Percentiles rank a stretch among this genome's conserved stretches.
These are phyloP conservation scores for Boletales sp. DNA, from an alignment of 768 basidiomycete genomes.

Conservation along the genomic window DNA sequence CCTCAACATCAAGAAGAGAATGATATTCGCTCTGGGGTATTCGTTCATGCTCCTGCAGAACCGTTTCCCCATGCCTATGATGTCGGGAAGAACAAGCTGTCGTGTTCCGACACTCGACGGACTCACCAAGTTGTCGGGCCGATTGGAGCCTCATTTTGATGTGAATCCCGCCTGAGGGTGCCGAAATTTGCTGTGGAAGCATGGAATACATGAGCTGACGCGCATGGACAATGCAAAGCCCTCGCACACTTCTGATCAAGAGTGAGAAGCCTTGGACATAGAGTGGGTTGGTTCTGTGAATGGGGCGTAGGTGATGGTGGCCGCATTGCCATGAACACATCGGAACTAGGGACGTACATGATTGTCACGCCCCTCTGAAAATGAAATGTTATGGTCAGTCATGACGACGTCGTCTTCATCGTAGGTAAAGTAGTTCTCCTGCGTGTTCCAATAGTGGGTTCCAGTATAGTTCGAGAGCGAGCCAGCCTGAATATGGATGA, in stretches of 20 bases:
- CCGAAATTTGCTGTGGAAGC: constrained; percentile 59
- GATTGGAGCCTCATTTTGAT: constrained; percentile 25
- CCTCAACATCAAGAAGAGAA: constrained; percentile 33
- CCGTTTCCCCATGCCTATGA: constrained; percentile 46
- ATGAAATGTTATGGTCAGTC: constrained; percentile 57
- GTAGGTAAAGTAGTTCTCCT: constrained; percentile 63
- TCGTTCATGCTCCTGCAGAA: constrained; percentile 49
- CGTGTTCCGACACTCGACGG: not conserved
- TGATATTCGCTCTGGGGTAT: constrained; percentile 59
- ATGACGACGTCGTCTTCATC: constrained; percentile 41
- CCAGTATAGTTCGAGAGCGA: constrained; percentile 62
- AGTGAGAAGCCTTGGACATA: constrained; percentile 60
- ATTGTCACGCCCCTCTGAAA: constrained; percentile 53
- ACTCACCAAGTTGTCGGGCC: constrained; percentile 20
- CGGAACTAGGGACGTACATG: constrained; percentile 37
- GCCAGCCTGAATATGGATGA: constrained; percentile 76
- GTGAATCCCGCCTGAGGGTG: constrained; percentile 42
- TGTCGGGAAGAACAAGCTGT: constrained; percentile 1
- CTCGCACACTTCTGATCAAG: constrained; percentile 64
- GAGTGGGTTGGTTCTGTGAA: constrained; percentile 35
- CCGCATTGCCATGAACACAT: not conserved
- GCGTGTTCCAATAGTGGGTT: constrained; percentile 81
- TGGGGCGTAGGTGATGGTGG: not conserved
- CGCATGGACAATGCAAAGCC: not conserved
- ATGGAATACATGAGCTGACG: constrained; percentile 7